Evolutionary conservation across 805 yeast species (phyloP).

Genomic region (Grigorovia humatica): DNA sequence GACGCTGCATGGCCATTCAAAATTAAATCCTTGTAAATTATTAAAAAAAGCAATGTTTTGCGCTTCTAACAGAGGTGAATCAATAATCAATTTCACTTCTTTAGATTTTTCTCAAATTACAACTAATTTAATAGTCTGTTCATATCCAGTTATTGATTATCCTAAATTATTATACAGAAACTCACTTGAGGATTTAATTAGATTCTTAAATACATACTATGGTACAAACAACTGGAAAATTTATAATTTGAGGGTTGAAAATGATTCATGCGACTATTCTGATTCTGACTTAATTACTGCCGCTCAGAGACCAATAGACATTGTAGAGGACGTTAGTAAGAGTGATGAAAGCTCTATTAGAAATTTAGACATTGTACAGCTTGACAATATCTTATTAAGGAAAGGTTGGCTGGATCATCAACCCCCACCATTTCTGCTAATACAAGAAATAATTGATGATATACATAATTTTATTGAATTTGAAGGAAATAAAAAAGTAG

Average conservation of each 20-base stretch:
- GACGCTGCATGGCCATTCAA: background rate
- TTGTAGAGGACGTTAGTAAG: background rate
- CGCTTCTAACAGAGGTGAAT: background rate
- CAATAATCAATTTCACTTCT: constrained; percentile 1
- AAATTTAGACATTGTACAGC: background rate
- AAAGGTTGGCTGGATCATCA: constrained; percentile 69
- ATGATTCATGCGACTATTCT: constrained; percentile 30
- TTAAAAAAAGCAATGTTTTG: background rate
- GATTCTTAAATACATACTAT: constrained; percentile 38
- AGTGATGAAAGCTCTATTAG: background rate
- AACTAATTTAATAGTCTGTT: constrained; percentile 55
- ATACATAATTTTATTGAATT: constrained; percentile 35
- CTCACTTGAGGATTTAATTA: constrained; percentile 40
- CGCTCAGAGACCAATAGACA: background rate
- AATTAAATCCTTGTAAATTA: background rate
- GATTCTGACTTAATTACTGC: constrained; percentile 14
- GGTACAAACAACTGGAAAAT: constrained; percentile 52
- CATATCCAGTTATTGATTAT: constrained; percentile 53
- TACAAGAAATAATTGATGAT: constrained; percentile 36
- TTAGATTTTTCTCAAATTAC: constrained; percentile 63
- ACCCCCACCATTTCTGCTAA: constrained; percentile 52
- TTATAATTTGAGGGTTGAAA: constrained; percentile 61
- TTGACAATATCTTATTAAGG: constrained; percentile 2
- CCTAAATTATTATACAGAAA: constrained; percentile 42
- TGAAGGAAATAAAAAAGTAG: constrained; percentile 35